phyloP scores from a whole-genome alignment of 805 yeast species.

The Starmerella bombi region DNA sequence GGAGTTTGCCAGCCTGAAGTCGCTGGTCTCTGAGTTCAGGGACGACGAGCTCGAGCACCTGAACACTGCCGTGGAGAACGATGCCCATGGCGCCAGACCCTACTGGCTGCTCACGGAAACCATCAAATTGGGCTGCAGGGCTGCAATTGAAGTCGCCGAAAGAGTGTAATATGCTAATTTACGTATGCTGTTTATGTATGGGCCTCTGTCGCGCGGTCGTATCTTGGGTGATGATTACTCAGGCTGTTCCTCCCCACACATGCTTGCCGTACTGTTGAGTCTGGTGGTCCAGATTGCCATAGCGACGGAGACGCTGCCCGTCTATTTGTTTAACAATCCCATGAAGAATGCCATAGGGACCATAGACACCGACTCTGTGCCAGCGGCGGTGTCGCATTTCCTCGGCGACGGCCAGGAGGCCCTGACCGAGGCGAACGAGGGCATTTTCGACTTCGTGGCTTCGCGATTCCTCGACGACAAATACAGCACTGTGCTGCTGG shows the following conservation, averaged over 20 bases:
- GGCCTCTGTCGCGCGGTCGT: too few species aligned
- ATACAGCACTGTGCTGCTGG: constrained; percentile 16
- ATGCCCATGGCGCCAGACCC: constrained; percentile 86
- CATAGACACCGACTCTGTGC: constrained; percentile 9
- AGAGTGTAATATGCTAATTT: constrained; percentile 43
- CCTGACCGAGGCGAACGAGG: constrained; percentile 4
- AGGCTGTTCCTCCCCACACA: constrained; percentile 2
- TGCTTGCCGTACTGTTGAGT: constrained; percentile 5
- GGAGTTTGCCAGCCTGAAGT: constrained; percentile 43
- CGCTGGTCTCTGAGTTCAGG: constrained; percentile 59
- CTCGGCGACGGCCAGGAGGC: constrained; percentile 13
- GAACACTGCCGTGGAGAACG: constrained; percentile 84
- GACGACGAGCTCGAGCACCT: constrained; percentile 93
- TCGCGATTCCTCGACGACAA: constrained; percentile 16
- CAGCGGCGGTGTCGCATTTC: constrained; percentile 18
- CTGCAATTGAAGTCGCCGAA: constrained; percentile 89
- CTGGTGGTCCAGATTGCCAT: constrained; percentile 3
- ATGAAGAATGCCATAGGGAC: background rate
- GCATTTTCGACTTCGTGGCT: constrained; percentile 14
- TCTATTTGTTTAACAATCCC: constrained; percentile 12
- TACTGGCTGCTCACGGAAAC: constrained; percentile 79
- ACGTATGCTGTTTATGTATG: too few species aligned
- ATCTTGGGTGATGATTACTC: too few species aligned
- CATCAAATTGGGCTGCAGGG: constrained; percentile 67
- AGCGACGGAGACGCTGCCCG: constrained; percentile 18